Evolutionary conservation across 139 green algal species (phyloP), one percentile per base, ranked within the genome.

Genomic region (Chlorella sp.): DNA sequence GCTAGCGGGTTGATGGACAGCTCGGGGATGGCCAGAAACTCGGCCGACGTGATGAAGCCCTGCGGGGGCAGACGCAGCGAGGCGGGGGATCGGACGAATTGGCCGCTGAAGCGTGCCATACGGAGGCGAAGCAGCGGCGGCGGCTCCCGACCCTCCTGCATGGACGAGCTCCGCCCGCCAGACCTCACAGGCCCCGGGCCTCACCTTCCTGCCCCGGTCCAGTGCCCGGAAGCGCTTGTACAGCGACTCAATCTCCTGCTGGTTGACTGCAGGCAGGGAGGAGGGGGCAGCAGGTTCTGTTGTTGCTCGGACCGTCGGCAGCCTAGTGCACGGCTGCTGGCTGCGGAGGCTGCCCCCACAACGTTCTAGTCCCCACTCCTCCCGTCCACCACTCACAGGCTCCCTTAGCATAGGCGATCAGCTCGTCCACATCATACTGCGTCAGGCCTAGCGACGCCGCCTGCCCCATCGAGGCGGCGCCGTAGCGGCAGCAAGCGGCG

Each of bases 1-100:
- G 93, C 92, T 14, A 99, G 75, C 0, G 97, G 97, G 89, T 98
- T 99, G 89, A 99, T 98, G 80, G 92, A 95, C 6, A 99, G 94
- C 88, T 99, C 97, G 20, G 97, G 97, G 44, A 99, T 98, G 84
- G 79, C 86, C 82, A 98, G 81, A 7, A 99, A 91, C 87, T 98
- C 96, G 70, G 98, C 93, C 1, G 89, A 86, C 8, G 92, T 95
- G 48, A 99, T 95, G 90, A 96, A 99, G 34, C 96, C 96, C 89
- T 90, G 82, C 40, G 38, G 14, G 6, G 16, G 73, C 6, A 34
- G 40, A 28, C 6, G 26, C 22, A 24, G 38, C 2, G 30, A 19
- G 67, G 13, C 34, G 67, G 67, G 34, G 36, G 9, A 46, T 34
- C 26, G 38, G 17, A 60, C 20, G 51, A 19, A 76, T 32, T n/a